Percentiles rank a stretch among this genome's conserved stretches.
phyloP scores from a whole-genome alignment of 2,329 filamentous ascomycete species.

The Aspergillus fijiensis region DNA sequence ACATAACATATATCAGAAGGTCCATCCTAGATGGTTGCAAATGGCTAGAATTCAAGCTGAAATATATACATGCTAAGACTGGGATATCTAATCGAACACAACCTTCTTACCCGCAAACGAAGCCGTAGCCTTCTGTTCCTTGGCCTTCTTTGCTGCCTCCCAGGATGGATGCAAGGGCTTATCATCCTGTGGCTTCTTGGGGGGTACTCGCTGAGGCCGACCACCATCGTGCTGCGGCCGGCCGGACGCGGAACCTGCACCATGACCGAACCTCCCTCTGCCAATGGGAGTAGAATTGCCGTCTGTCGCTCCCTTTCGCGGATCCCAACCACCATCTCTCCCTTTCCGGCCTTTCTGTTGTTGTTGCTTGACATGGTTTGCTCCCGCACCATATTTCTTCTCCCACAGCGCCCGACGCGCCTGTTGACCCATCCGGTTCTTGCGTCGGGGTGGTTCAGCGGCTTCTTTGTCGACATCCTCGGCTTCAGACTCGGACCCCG shows the following conservation, averaged over 20 bases:
- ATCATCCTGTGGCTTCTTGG: slow-evolving; percentile 38
- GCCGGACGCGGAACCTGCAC: slow-evolving; percentile 17
- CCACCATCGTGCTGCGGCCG: slow-evolving; percentile 15
- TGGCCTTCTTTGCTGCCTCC: slow-evolving; percentile 62
- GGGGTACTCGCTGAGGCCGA: slow-evolving; percentile 19
- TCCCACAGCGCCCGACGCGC: slow-evolving; percentile 62
- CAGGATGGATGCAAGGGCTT: slow-evolving; percentile 64
- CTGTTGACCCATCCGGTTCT: slow-evolving; percentile 63
- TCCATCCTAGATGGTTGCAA: neutral
- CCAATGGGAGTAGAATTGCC: slow-evolving; percentile 8
- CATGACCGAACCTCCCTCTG: slow-evolving; percentile 26
- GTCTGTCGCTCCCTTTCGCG: slow-evolving; percentile 55
- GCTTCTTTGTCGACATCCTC: slow-evolving; percentile 46
- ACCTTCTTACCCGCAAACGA: slow-evolving; percentile 63
- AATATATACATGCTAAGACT: slow-evolving; percentile 17
- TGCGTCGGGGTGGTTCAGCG: slow-evolving; percentile 45
- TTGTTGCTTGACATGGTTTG: slow-evolving; percentile 57
- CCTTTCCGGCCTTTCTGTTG: slow-evolving; percentile 31
- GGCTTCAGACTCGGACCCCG: slow-evolving; percentile 58
- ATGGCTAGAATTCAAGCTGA: neutral
- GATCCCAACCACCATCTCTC: slow-evolving; percentile 59
- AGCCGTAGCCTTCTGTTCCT: slow-evolving; percentile 49
- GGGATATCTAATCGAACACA: slow-evolving; percentile 54
- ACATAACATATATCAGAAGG: neutral
- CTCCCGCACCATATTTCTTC: slow-evolving; percentile 59